These are phyloP conservation scores for Hanseniaspora valbyensis DNA, from an alignment of 805 yeast species.

Conservation along the genomic window DNA sequence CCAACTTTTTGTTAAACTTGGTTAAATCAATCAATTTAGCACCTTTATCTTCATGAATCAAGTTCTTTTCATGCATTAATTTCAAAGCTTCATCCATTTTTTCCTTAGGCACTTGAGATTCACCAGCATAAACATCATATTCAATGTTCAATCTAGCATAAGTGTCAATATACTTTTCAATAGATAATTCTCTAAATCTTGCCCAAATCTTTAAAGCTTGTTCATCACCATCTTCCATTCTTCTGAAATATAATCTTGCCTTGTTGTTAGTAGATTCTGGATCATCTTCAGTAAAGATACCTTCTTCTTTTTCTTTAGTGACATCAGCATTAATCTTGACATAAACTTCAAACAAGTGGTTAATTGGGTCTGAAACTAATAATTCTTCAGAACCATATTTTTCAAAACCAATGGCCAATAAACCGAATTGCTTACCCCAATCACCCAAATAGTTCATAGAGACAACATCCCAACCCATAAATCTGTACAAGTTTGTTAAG, in stretches of 20 bases:
- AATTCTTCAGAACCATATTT: conserved; percentile 72
- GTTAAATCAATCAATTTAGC: conserved; percentile 81
- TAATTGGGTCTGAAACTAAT: conserved; percentile 69
- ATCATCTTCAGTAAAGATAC: conserved; percentile 31
- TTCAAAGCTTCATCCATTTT: conserved; percentile 56
- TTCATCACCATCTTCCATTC: conserved; percentile 89
- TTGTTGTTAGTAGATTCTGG: conserved; percentile 50
- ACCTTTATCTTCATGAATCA: conserved; percentile 80
- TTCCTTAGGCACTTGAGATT: conserved; percentile 77
- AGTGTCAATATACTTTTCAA: conserved; percentile 72
- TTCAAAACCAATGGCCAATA: conserved; percentile 84
- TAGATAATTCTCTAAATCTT: conserved; percentile 81
- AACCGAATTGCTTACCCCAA: conserved; percentile 99
- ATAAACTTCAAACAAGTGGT: conserved; percentile 89
- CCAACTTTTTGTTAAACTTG: conserved; percentile 77
- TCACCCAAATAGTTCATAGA: conserved; percentile 95
- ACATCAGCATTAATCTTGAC: conserved; percentile 77
- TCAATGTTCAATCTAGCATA: conserved; percentile 84
- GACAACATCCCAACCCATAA: conserved; percentile 81
- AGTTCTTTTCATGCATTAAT: conserved; percentile 51
- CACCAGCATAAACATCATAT: conserved; percentile 88
- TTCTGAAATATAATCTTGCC: conserved; percentile 79
- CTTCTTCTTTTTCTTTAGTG: conserved; percentile 40
- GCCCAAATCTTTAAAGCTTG: conserved; percentile 69
- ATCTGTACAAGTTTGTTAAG: conserved; percentile 78